These are phyloP conservation scores for Xylariaceae sp. DNA, from an alignment of 2,329 filamentous ascomycete species.

Conservation along the genomic window DNA sequence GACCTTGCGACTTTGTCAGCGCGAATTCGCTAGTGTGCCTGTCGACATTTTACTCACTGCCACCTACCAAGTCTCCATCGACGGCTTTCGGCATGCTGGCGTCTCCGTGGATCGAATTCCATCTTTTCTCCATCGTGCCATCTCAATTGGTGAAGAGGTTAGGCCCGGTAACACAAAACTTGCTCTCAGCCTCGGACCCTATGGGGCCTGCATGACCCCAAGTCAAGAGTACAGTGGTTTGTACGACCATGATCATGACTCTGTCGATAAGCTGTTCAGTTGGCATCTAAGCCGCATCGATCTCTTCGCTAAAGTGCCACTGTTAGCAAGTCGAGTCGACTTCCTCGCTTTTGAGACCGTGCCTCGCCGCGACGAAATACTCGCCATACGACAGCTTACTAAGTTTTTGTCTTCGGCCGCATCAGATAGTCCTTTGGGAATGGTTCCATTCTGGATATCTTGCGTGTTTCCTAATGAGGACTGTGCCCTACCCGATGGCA, in stretches of 20 bases:
- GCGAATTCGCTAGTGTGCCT: conserved; percentile 51
- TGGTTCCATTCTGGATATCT: conserved; percentile 54
- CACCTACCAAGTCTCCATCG: conserved; percentile 61
- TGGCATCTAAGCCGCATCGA: conserved; percentile 57
- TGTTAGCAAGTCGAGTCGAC: conserved; percentile 39
- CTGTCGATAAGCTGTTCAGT: conserved; percentile 39
- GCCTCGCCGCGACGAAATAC: conserved; percentile 58
- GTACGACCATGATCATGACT: conserved; percentile 50
- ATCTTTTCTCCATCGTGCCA: conserved; percentile 40
- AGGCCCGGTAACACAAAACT: conserved; percentile 33
- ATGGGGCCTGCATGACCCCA: conserved; percentile 64
- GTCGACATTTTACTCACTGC: conserved; percentile 63
- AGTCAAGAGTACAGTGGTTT: conserved; percentile 61
- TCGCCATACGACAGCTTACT: conserved; percentile 49
- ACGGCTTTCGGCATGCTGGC: conserved; percentile 54
- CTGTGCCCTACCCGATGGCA: conserved; percentile 55
- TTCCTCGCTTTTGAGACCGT: conserved; percentile 65
- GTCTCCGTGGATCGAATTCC: conserved; percentile 38
- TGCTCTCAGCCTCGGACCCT: conserved; percentile 61
- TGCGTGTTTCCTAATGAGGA: conserved; percentile 58
- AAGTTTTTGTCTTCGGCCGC: conserved; percentile 21
- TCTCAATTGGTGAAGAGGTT: conserved; percentile 40
- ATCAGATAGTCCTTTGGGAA: conserved; percentile 17
- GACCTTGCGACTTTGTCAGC: conserved; percentile 52
- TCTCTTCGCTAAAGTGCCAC: conserved; percentile 43